A percentile compares a stretch with the other conserved stretches of the same genome.
Evolutionary conservation across 2,329 filamentous ascomycete species (phyloP).

Genomic region (Clarireedia monteithiana): DNA sequence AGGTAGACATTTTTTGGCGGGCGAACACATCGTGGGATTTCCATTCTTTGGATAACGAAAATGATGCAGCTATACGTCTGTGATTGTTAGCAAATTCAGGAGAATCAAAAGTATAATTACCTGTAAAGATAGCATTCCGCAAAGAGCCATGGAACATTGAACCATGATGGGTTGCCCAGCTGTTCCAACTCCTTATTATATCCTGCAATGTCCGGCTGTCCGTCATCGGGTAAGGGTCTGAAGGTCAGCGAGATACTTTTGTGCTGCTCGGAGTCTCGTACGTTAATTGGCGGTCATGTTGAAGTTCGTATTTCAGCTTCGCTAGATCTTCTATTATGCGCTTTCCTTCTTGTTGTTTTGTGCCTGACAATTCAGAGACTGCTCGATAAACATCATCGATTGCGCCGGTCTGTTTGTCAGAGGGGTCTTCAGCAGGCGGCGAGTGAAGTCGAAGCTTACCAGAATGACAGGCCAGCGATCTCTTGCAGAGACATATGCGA

Average conservation of each 20-base stretch:
- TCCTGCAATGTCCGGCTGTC: slow-evolving; percentile 49
- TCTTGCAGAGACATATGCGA: slow-evolving; percentile 76
- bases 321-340: slow-evolving; percentile 71
- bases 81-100: slow-evolving; percentile 14
- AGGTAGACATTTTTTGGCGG: slow-evolving; percentile 84
- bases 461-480: slow-evolving; percentile 92
- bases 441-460: slow-evolving; percentile 36
- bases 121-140: slow-evolving; percentile 91
- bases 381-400: slow-evolving; percentile 92
- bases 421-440: background rate
- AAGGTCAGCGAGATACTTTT: slow-evolving; percentile 48
- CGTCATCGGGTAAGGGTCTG: slow-evolving; percentile 29
- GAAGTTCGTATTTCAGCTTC: slow-evolving; percentile 86
- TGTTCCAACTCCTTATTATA: slow-evolving; percentile 84
- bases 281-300: slow-evolving; percentile 77
- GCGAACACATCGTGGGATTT: slow-evolving; percentile 84
- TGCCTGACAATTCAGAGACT: slow-evolving; percentile 44
- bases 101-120: slow-evolving; percentile 23
- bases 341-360: slow-evolving; percentile 75
- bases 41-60: slow-evolving; percentile 73
- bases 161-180: slow-evolving; percentile 70
- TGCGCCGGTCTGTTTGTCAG: slow-evolving; percentile 61
- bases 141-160: slow-evolving; percentile 80
- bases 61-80: slow-evolving; percentile 73
- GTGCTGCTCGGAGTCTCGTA: slow-evolving; percentile 35